phyloP scores from a whole-genome alignment of 2,329 filamentous ascomycete species.

The Trichoderma sp. region DNA sequence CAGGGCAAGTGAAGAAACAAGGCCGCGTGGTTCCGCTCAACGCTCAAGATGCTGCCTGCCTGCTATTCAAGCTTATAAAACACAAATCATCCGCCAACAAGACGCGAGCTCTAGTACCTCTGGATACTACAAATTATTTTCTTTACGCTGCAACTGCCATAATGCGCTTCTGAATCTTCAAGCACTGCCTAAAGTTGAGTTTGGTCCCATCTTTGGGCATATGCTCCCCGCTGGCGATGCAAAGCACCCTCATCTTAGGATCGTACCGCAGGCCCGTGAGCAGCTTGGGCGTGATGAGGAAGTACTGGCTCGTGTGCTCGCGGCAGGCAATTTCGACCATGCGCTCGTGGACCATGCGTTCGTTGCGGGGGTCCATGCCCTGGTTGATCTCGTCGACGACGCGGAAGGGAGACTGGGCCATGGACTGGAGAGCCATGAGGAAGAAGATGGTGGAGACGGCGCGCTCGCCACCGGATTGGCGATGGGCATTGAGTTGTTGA shows the following conservation, averaged over 20 bases:
- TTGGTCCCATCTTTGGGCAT: constrained; percentile 58
- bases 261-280: constrained; percentile 85
- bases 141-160: constrained; percentile 34
- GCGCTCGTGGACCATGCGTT: constrained; percentile 95
- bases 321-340: constrained; percentile 97
- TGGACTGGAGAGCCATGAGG: constrained; percentile 93
- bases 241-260: constrained; percentile 86
- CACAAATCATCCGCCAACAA: neutral
- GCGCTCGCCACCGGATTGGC: constrained; percentile 93
- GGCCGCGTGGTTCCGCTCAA: neutral
- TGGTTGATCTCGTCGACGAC: constrained; percentile 99
- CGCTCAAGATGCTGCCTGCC: neutral
- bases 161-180: constrained; percentile 46
- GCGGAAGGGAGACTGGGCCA: constrained; percentile 92
- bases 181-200: constrained; percentile 52
- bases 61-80: neutral
- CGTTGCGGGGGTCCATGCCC: constrained; percentile 98
- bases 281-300: constrained; percentile 96
- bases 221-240: constrained; percentile 86
- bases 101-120: no score
- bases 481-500: constrained; percentile 83
- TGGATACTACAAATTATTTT: neutral
- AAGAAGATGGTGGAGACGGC: constrained; percentile 98
- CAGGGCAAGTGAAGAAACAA: neutral
- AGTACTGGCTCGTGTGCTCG: constrained; percentile 81